Evolutionary conservation across 2,329 filamentous ascomycete species (phyloP), one percentile per base, ranked within the genome.

Genomic region (Didymellaceae sp.): DNA sequence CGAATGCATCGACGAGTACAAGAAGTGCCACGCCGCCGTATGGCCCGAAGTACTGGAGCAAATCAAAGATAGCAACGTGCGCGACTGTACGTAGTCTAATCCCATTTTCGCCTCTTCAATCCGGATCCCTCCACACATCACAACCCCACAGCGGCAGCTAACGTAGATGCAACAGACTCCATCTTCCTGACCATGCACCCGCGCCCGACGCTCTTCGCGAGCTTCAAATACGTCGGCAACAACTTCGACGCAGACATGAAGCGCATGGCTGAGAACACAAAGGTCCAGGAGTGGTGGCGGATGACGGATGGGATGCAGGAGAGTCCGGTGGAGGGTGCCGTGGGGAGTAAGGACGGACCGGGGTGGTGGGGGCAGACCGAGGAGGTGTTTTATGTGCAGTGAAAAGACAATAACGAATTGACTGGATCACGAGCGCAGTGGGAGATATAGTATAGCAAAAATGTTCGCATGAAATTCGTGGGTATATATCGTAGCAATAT

Each of bases 261-360:
- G 71, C 80, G 78, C 54, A 91, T 92, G 88, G 79, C 81, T 1
- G 84, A 83, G 49, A 90, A 91, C 61, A 81, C 83, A 1, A 86
- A 86, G 65, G 87, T 92, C 25, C 81, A 84, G 46, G 85, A 88
- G 70, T 93, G 89, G 90, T 93, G 89, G 89, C 77, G 77, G 50
- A 87, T 92, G 85, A 92, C 89, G 40, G 89, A 93, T 70, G 78
- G 78, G 11, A 90, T 86, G 78, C 89, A 92, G 74, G 86, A 77
- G 55, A 71, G 62, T 6, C 67, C 88, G 22, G 80, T 82, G 58
- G 78, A 80, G 5, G 85, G 83, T 2, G 67, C 68, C 13, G 54
- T 57, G 20, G 67, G 67, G 9, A 67, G 63, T 21, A 51, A 44
- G 13, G 53, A 47, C 2, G 66, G 63, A 17, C 64, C 65, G 0